phyloP scores from a whole-genome alignment of 345 rosid genomes.

The Arabis hirsuta region DNA sequence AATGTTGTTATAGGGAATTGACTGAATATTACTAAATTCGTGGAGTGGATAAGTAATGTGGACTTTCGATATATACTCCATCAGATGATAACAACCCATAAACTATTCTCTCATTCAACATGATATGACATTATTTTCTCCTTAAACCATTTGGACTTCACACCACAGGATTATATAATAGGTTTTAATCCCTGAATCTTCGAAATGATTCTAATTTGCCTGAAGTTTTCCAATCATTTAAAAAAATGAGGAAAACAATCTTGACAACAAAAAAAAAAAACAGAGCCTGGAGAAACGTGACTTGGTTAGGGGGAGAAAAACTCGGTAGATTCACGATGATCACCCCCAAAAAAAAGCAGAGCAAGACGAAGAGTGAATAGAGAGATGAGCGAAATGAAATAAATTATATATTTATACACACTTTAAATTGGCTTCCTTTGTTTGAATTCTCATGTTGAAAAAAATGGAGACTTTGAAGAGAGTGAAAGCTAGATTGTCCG shows the following conservation, averaged over 20 bases:
- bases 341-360: background rate
- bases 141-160: background rate
- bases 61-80: no score
- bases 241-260: background rate
- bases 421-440: background rate
- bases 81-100: background rate
- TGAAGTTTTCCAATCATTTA: background rate
- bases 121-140: background rate
- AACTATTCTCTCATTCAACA: background rate
- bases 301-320: background rate
- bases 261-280: background rate
- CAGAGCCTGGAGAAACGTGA: background rate
- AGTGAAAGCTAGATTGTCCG: conserved; percentile 59
- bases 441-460: no score
- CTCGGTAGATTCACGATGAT: background rate
- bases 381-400: background rate
- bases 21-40: no score
- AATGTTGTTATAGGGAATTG: background rate
- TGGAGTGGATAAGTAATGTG: no score
- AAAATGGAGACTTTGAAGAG: conserved; percentile 38
- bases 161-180: background rate
- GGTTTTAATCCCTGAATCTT: background rate
- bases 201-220: background rate
- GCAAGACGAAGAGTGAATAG: background rate
- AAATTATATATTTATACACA: background rate